Evolutionary conservation across 192 early-diverging fungal genomes (phyloP), one percentile per base, ranked within the genome.

Genomic region (Backusella morwellensis): DNA sequence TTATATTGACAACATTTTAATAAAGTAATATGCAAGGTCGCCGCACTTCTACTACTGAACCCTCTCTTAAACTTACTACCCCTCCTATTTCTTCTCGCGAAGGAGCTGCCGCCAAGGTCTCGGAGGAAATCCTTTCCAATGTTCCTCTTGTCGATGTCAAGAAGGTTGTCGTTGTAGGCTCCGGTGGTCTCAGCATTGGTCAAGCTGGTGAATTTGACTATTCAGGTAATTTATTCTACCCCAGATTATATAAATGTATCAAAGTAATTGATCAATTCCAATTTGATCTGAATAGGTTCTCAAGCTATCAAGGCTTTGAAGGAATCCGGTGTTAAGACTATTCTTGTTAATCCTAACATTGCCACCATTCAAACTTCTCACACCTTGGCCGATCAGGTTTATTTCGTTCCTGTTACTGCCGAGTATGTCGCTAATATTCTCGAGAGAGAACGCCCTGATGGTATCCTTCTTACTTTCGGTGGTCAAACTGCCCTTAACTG

Each of bases 201-300:
- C 97, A 99, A 84, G 97, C 97, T 6, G 97, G 97, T 72, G 97
- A 99, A 90, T 99, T 99, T 82, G 97, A 99, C 78, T 99, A 99
- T 87, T 99, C 97, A 6, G 94, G 94, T 91, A 86, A 78, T 84
- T 15, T 72, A 67, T 35, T 38, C 36, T 41, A 41, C 23, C 29
- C 41, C 29, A 35, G 15, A 17, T 42, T 67, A 63, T 50, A 36
- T 59, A 23, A 32, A 26, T 32, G 1, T 66, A 71, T 72, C 34
- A 56, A 38, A 40, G 12, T 35, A 14, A 32, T 72, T 38, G n/a
- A 35, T 69, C 71, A 56, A 12, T 66, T 50, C 75, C 67, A 54
- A 72, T 56, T 66, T 77, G 36, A 70, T 77, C 77, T 35, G 15
- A 32, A 47, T 66, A 90, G 96, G 95, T 17, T 96, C 95, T 8